Evolutionary conservation across 208 protist species (phyloP).

Genomic region (Trypanosoma mega): DNA sequence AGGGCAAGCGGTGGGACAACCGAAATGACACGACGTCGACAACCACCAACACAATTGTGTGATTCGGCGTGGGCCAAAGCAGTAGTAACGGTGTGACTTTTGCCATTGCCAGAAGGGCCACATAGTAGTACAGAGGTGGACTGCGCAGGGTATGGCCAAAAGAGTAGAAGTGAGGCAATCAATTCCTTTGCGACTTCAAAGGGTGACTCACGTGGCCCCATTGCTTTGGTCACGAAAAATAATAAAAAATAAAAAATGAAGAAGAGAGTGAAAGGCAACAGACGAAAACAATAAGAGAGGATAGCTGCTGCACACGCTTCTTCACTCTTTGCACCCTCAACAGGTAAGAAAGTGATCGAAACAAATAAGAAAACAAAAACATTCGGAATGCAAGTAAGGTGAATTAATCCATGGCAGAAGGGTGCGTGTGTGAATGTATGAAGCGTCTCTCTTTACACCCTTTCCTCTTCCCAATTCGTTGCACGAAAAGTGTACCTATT

Average conservation of each 20-base stretch:
- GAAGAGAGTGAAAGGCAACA: not conserved
- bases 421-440: too few species aligned
- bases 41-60: not conserved
- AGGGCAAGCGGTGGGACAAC: constrained; percentile 31
- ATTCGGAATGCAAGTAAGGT: too few species aligned
- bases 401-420: too few species aligned
- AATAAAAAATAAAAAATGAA: constrained; percentile 11
- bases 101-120: constrained; percentile 59
- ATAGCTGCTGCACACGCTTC: not conserved
- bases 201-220: not conserved
- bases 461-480: too few species aligned
- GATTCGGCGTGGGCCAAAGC: constrained; percentile 1
- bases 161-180: constrained; percentile 35
- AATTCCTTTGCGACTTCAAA: constrained; percentile 31
- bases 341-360: too few species aligned
- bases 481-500: too few species aligned
- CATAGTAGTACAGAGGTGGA: constrained; percentile 52
- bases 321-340: too few species aligned
- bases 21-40: constrained; percentile 22
- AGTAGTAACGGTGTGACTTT: constrained; percentile 44
- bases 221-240: not conserved
- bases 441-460: too few species aligned
- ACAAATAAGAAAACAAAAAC: constrained; percentile 11
- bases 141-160: constrained; percentile 48
- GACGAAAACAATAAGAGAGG: not conserved